Base-by-base conservation (phyloP, 306 rosid species). In the Quercus berberidifolia region DNA sequence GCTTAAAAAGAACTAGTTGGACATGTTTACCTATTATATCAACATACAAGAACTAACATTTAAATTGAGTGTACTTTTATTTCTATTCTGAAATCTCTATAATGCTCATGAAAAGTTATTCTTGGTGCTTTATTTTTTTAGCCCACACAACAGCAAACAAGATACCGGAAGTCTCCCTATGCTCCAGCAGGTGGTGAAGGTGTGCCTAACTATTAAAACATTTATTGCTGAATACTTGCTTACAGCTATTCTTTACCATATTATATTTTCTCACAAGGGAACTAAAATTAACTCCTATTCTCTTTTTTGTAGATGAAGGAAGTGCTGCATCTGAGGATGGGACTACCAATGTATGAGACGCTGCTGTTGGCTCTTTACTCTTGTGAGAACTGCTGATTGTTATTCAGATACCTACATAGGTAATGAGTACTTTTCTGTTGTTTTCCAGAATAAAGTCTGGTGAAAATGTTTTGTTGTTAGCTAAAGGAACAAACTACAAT, bases 111-210 rank as follows among this genome's bases (percentile, higher is more conserved):
- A 79, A 72, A 71, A 26, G 38, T 55, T 80, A 60, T 25, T 74
- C 15, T 41, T 64, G 69, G n/a, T 14, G 21, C 76, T 72, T 12
- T 78, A 5, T 79, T 67, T 57, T 75, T 80, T 55, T 86, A 94
- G 99, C 99, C 99, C 43, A 91, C 97, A 35, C 97, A 91, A 77
- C 99, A 92, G 87, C 99, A 92, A 84, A 94, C 99, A 3, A 90
- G 99, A 17, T 92, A 94, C 88, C 86, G 97, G 84, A 94, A 92
- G 78, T 94, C 99, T 82, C 94, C 90, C 58, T 94, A 80, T 74
- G 97, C 99, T 79, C 99, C 97, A 25, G 51, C 97, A 3, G 93
- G 74, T 18, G 87, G 89, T 17, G 97, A 92, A 91, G 97, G 97
- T 92, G 85, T 83, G 79, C 79, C 55, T 30, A 58, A 41, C 55